phyloP scores from a whole-genome alignment of 75 land plant genomes.

The Larix kaempferi region DNA sequence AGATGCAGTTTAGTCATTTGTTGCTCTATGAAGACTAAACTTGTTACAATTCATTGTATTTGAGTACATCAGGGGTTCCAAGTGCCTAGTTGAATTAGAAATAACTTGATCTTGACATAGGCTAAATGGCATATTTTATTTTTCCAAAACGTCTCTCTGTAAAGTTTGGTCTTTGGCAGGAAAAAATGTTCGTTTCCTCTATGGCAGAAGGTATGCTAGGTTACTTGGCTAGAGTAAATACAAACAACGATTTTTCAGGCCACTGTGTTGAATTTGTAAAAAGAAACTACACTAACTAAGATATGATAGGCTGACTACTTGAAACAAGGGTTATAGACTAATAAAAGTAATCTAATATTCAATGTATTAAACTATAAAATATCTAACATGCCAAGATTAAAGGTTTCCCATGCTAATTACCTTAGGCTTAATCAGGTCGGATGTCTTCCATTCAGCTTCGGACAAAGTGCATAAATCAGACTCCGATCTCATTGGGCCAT shows the following conservation, averaged over 20 bases:
- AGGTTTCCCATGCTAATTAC: background rate
- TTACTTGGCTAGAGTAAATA: background rate
- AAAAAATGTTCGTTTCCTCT: too few species aligned
- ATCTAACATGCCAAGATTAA: background rate
- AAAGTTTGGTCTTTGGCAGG: background rate
- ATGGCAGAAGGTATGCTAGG: background rate
- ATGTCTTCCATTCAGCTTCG: background rate
- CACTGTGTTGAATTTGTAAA: background rate
- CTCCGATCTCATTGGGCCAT: background rate
- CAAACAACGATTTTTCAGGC: background rate
- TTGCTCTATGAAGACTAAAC: background rate
- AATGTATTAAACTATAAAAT: too few species aligned
- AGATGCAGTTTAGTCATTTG: background rate
- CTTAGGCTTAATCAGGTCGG: background rate
- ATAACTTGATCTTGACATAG: too few species aligned
- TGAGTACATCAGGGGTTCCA: too few species aligned
- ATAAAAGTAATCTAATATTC: too few species aligned
- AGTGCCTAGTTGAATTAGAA: too few species aligned
- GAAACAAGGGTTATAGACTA: too few species aligned
- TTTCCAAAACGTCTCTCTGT: too few species aligned
- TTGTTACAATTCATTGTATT: background rate
- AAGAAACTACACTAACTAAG: background rate
- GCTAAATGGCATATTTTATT: too few species aligned
- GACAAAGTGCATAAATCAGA: background rate
- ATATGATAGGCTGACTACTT: too few species aligned